Base-by-base conservation (phyloP, 2,329 filamentous ascomycete species). In the Sporothrix luriei region DNA sequence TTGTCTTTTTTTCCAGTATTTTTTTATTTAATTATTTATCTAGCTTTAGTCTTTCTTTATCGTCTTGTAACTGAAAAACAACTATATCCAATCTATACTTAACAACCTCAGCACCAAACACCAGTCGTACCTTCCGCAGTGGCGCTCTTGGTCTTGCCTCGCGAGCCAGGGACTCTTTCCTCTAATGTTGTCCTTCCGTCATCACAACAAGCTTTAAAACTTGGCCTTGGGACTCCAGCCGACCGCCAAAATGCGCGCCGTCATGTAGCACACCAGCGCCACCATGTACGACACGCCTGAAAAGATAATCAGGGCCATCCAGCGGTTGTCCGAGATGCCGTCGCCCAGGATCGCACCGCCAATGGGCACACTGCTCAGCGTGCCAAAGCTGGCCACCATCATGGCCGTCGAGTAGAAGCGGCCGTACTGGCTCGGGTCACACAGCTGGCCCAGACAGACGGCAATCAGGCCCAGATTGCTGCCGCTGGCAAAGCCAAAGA, bases 401-500 rank as follows among this genome's bases (percentile, higher is more conserved):
- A 93, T 93, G 69, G 89, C 89, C 0, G 90, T 93, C 1, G 91
- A 89, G 75, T 90, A 92, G 76, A 91, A 92, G 21, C 90, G 82
- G 0, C 77, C 77, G 38, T 76, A 96, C 67, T 93, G 84, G 70
- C 90, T 84, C 2, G 91, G 90, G 52, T 89, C 87, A 77, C 92
- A 96, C 16, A 95, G 83, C 80, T 95, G 92, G 1, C 91, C 91
- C 0, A 96, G 84, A 73, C 92, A 95, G 0, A 96, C 92, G 0
- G 93, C 92, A 0, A 91, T 90, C 33, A 97, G 78, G 0, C 87
- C 89, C 71, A 97, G 89, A 74, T 94, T 94, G 73, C 88, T 90
- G 4, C 93, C 93, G 68, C 88, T 91, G 1, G 88, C 89, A 74
- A 96, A 92, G 1, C 93, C 93, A 78, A 96, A 94, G 1, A 92